A percentile compares a stretch with the other conserved stretches of the same genome.
Conservation (phyloP, 2,329 filamentous ascomycete species). For the Fusarium circinatum region DNA sequence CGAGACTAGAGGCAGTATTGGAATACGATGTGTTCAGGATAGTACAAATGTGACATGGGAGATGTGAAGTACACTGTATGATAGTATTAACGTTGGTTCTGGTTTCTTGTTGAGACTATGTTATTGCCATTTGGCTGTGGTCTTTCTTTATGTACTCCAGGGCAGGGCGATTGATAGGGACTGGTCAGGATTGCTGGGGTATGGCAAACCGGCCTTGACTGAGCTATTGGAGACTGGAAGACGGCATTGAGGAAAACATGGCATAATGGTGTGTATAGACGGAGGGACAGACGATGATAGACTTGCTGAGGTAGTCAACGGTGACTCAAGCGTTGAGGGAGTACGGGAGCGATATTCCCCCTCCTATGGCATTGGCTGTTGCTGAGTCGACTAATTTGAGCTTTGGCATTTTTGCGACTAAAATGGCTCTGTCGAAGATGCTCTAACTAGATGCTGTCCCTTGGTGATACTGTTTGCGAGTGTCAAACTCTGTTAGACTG, state of each 20-base stretch:
- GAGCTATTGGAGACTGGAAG: background rate
- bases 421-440: background rate
- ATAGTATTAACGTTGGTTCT: slow-evolving; percentile 44
- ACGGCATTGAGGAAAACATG: background rate
- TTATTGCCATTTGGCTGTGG: background rate
- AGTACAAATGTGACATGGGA: slow-evolving; percentile 35
- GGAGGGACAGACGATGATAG: background rate
- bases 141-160: background rate
- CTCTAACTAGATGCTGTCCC: background rate
- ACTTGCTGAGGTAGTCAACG: background rate
- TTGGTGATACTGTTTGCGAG: background rate
- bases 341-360: background rate
- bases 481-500: background rate
- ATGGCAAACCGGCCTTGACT: background rate
- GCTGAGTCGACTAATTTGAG: background rate
- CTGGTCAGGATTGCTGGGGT: background rate
- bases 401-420: background rate
- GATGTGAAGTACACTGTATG: slow-evolving; percentile 38
- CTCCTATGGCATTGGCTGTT: background rate
- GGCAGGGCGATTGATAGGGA: background rate
- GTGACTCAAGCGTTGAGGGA: background rate
- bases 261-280: background rate
- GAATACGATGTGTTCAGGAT: slow-evolving; percentile 33
- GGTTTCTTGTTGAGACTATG: slow-evolving; percentile 13
- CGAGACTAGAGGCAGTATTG: slow-evolving; percentile 18